Percentiles rank a stretch among this genome's conserved stretches.
These are phyloP conservation scores for Aspergillus persii DNA, from an alignment of 2,329 filamentous ascomycete species.

Conservation along the genomic window DNA sequence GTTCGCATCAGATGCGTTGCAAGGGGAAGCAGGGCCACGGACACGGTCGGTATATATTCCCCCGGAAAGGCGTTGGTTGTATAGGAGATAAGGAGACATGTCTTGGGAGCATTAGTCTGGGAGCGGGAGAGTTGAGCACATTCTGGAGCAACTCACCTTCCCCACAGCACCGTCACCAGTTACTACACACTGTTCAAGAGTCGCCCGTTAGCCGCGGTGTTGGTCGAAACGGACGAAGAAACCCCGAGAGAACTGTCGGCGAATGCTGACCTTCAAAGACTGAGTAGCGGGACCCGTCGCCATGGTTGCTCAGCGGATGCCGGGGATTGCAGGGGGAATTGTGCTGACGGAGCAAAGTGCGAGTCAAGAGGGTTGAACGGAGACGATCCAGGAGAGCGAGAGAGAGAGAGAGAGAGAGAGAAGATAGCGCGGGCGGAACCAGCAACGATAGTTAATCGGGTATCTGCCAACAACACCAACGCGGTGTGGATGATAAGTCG, in stretches of 20 bases:
- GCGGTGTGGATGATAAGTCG: background rate
- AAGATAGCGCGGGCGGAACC: background rate
- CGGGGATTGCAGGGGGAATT: background rate
- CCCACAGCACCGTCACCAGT: conserved; percentile 99
- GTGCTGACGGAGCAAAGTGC: background rate
- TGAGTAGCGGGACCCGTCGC: conserved; percentile 84
- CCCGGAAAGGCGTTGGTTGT: conserved; percentile 99
- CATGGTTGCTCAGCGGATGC: conserved; percentile 41
- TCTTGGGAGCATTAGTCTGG: conserved; percentile 55
- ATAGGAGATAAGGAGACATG: conserved; percentile 98
- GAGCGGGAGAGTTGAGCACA: background rate
- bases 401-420: background rate
- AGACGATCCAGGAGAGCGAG: background rate
- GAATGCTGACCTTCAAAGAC: conserved; percentile 74
- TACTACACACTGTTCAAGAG: conserved; percentile 75
- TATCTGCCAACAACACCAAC: background rate
- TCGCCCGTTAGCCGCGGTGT: conserved; percentile 39
- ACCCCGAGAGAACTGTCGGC: conserved; percentile 1
- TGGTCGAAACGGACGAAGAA: conserved; percentile 9
- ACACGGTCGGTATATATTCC: conserved; percentile 97
- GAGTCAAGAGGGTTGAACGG: background rate
- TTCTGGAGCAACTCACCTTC: conserved; percentile 64
- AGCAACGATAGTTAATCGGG: background rate
- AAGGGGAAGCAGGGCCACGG: conserved; percentile 26
- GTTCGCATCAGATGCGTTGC: conserved; percentile 11